Base-by-base conservation (phyloP, 2,329 filamentous ascomycete genomes). In the Microdochium trichocladiopsis region DNA sequence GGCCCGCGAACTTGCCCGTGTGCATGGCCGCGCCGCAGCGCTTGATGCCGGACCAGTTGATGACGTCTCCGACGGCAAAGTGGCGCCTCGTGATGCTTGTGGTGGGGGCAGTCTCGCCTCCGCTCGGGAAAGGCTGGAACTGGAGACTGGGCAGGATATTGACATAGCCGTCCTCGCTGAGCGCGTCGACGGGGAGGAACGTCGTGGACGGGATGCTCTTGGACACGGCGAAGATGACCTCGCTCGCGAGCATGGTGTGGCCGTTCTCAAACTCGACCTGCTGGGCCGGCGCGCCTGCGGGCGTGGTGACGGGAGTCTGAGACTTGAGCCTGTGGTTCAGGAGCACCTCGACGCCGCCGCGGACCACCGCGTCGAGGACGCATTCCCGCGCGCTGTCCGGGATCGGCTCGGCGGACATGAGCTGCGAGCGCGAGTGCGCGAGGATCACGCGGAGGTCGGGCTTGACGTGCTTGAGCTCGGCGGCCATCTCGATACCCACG, bases 401-500 rank as follows among this genome's bases (percentile, higher is more conserved):
- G 2, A 94, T 75, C 2, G 80, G 81, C 69, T 94, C 89, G 0
- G 86, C 82, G 0, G 87, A 90, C 8, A 93, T 75, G 1, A 93
- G 78, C 60, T 80, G 80, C 24, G 78, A 73, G 21, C 87, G 76
- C 3, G 88, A 91, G 65, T 93, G 89, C 4, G 90, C 80, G 1
- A 94, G 77, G 1, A 82, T 88, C n/a, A 93, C 84, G 41, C 78
- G 78, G 51, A 82, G 71, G 11, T 78, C 61, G 0, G 89, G 87
- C 55, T 85, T 77, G 23, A 83, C 72, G 47, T 80, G 66, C 68
- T 91, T 92, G 51, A 92, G 72, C 69, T 94, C 88, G 1, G 86
- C 83, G 0, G 89, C 87, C 77, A 93, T 90, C 65, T 93, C 88
- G 51, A 92, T 84, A 9, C 89, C 89, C 1, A 92, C 88, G 6